Evolutionary conservation across 2,329 filamentous ascomycete species (phyloP), one percentile per base, ranked within the genome.

Genomic region (Scedosporium aurantiacum): DNA sequence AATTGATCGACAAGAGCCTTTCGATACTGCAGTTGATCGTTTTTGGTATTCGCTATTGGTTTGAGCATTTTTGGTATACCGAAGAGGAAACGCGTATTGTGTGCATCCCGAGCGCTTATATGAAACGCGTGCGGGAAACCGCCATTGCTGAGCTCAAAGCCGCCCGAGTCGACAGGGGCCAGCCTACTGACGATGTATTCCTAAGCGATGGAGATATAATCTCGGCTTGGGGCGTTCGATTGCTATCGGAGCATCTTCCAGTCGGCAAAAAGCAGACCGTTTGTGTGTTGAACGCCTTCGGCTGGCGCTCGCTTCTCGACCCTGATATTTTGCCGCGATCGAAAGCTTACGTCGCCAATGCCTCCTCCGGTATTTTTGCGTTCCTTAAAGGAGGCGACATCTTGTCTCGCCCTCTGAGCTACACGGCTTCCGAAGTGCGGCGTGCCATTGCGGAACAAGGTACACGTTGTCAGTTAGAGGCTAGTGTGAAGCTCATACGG

Each of bases 181-280:
- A 55, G 5, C 14, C 21, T 28, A 43, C 37, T n/a, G 64, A 67
- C 5, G 73, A 76, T 23, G 62, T 72, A 27, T 79, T 77, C 60
- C 50, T 81, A 32, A 79, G 75, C 63, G 76, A 79, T n/a, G 72
- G 74, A 21, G 78, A 81, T 60, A 67, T 80, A 1, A 65, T 81
- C 2, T 67, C 69, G 1, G 76, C 75, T 0, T 81, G 77, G 75
- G 66, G 70, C 60, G 66, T 72, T 4, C 65, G 64, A 6, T 60
- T 66, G 16, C 62, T 71, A 12, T 64, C 65, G 12, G 55, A 60
- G 14, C 66, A 18, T 63, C 67, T 47, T 62, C 66, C 18, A 57
- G 58, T n/a, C 61, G 65, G 3, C 65, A 69, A 0, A 64, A 73
- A 3, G 67, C 66, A 2, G 63, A 57, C 70, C 5, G 54, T 70